Evolutionary conservation across 495 filamentous ascomycete genomes (phyloP).

Genomic region (Astrocystis sublimbata): DNA sequence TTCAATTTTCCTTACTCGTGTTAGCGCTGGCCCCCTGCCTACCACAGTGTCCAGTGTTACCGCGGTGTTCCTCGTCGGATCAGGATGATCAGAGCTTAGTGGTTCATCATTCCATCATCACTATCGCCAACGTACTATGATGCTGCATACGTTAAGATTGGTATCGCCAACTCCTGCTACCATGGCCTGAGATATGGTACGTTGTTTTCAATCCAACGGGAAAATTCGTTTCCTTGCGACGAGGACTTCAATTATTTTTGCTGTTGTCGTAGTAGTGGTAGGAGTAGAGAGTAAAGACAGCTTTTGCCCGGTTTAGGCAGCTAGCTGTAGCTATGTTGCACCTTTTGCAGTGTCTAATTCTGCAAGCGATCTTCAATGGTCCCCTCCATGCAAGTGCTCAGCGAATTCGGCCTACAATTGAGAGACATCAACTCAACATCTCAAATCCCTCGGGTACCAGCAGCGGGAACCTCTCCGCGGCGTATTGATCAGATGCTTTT

Average conservation of each 20-base stretch:
- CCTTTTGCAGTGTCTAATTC: neutral
- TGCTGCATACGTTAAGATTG: neutral
- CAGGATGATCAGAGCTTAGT: constrained; percentile 1
- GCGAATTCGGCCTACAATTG: neutral
- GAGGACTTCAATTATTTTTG: too few species aligned
- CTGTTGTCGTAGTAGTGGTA: too few species aligned
- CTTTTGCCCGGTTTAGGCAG: neutral
- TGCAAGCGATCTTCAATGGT: constrained; percentile 2
- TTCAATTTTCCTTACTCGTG: constrained; percentile 16
- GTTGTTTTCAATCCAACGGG: too few species aligned
- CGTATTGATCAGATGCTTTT: neutral
- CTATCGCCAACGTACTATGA: neutral
- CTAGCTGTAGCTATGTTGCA: neutral
- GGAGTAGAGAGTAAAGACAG: neutral
- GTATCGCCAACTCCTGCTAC: neutral
- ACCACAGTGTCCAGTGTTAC: constrained; percentile 16
- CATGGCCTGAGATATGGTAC: neutral
- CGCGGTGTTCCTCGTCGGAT: neutral
- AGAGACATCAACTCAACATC: constrained; percentile 15
- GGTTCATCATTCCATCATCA: constrained; percentile 17
- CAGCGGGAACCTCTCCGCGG: constrained; percentile 10
- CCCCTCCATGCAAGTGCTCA: neutral
- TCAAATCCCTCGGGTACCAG: constrained; percentile 17
- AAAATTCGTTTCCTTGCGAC: too few species aligned
- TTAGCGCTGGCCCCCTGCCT: constrained; percentile 12